phyloP scores from a whole-genome alignment of 1,284 basidiomycete species.

The Ustilago cynodontis region DNA sequence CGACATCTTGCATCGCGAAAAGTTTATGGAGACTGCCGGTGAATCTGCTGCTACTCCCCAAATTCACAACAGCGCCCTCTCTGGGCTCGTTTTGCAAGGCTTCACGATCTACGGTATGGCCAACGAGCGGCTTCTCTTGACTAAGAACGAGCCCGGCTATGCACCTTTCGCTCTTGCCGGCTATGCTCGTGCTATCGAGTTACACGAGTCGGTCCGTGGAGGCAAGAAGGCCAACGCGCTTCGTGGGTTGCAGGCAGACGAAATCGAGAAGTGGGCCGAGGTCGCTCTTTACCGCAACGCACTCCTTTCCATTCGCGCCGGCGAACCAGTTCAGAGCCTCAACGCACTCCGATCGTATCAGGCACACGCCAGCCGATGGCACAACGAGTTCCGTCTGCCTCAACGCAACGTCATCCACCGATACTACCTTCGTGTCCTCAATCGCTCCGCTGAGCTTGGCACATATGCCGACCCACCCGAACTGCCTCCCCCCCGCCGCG shows the following conservation, averaged over 20 bases:
- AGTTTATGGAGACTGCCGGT: constrained; percentile 55
- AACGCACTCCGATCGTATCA: constrained; percentile 66
- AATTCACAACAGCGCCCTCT: constrained; percentile 44
- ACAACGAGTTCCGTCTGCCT: constrained; percentile 61
- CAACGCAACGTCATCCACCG: constrained; percentile 66
- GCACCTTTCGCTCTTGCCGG: constrained; percentile 58
- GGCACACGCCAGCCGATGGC: constrained; percentile 65
- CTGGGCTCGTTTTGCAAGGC: constrained; percentile 57
- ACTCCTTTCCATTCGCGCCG: constrained; percentile 58
- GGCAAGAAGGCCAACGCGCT: constrained; percentile 60
- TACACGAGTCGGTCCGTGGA: constrained; percentile 65
- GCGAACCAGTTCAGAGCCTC: constrained; percentile 49
- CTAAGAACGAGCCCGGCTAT: constrained; percentile 50
- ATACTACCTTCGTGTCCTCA: constrained; percentile 59
- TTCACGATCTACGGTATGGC: constrained; percentile 65
- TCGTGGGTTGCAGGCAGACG: constrained; percentile 62
- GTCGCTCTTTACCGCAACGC: constrained; percentile 66
- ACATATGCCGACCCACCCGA: constrained; percentile 50
- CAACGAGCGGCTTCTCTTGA: constrained; percentile 59
- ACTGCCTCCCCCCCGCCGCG: constrained; percentile 35
- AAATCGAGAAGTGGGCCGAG: constrained; percentile 68
- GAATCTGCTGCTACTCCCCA: constrained; percentile 31
- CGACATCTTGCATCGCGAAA: constrained; percentile 57
- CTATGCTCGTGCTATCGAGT: constrained; percentile 63
- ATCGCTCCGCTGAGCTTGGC: constrained; percentile 53